Percentiles rank a stretch among this genome's conserved stretches.
Conservation (phyloP, 768 basidiomycete genomes). For the Auricularia sp. region DNA sequence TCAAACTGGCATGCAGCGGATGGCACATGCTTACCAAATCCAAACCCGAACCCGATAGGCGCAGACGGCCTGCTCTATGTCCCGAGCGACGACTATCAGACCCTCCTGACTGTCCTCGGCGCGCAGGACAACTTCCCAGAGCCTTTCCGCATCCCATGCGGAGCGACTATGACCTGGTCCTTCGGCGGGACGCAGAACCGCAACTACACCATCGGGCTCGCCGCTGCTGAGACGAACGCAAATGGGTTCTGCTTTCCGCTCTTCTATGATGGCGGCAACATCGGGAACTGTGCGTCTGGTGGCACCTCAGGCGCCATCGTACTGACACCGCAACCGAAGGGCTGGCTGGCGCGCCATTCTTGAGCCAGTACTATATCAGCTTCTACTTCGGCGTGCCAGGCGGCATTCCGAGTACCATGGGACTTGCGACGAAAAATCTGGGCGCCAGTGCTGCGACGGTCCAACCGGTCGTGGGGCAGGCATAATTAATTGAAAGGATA, state of each 20-base stretch:
- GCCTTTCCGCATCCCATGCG: conserved; percentile 5
- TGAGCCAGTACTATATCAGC: conserved; percentile 7
- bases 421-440: conserved; percentile 5
- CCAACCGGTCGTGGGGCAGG: too few species aligned
- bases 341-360: conserved; percentile 7
- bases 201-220: conserved; percentile 7
- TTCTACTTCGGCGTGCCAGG: conserved; percentile 2
- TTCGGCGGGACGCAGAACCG: conserved; percentile 6
- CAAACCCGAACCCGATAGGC: not conserved
- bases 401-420: conserved; percentile 2
- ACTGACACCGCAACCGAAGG: not conserved
- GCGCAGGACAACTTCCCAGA: conserved; percentile 4
- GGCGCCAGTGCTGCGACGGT: conserved; percentile 1
- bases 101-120: conserved; percentile 5
- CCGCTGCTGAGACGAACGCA: conserved; percentile 1
- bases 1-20: not conserved
- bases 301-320: too few species aligned
- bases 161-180: conserved; percentile 7
- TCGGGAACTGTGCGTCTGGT: not conserved
- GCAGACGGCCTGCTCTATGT: conserved; percentile 3
- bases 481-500: too few species aligned
- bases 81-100: conserved; percentile 6
- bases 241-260: conserved; percentile 5
- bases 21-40: too few species aligned
- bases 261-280: conserved; percentile 4